phyloP scores from a whole-genome alignment of 306 rosid species.

The Inga oerstediana region DNA sequence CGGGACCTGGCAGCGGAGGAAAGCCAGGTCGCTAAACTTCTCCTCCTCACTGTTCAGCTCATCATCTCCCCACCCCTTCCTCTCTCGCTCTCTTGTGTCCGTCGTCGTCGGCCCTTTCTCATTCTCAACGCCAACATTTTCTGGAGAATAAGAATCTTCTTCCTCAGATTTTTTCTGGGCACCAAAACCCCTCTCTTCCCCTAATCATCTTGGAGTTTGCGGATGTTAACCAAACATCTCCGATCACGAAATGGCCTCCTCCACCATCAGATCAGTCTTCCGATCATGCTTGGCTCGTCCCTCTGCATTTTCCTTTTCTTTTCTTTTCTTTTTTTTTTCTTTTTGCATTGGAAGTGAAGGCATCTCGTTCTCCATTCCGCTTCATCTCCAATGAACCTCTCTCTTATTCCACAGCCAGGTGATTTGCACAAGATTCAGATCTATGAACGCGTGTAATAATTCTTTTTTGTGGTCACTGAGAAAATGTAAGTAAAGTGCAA shows the following conservation, averaged over 20 bases:
- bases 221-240: not conserved
- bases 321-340: too few relatives aligned
- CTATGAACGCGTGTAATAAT: not conserved
- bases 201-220: not conserved
- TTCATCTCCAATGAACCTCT: slow-evolving; percentile 43
- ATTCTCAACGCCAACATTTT: too few relatives aligned
- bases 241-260: slow-evolving; percentile 56
- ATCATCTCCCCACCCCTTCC: too few relatives aligned
- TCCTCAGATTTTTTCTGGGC: too few relatives aligned
- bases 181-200: too few relatives aligned
- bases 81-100: too few relatives aligned
- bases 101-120: too few relatives aligned
- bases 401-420: not conserved
- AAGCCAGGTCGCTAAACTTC: too few relatives aligned
- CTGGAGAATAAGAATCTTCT: too few relatives aligned
- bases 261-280: slow-evolving; percentile 62
- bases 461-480: not conserved
- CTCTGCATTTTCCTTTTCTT: slow-evolving; percentile 33
- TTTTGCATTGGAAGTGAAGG: slow-evolving; percentile 52
- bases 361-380: slow-evolving; percentile 58
- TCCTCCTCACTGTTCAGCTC: too few relatives aligned
- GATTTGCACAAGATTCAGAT: not conserved
- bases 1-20: too few relatives aligned
- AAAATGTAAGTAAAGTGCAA: not conserved
- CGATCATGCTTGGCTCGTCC: slow-evolving; percentile 59